phyloP scores from a whole-genome alignment of 2,329 filamentous ascomycete genomes.

The Talaromyces marneffei region DNA sequence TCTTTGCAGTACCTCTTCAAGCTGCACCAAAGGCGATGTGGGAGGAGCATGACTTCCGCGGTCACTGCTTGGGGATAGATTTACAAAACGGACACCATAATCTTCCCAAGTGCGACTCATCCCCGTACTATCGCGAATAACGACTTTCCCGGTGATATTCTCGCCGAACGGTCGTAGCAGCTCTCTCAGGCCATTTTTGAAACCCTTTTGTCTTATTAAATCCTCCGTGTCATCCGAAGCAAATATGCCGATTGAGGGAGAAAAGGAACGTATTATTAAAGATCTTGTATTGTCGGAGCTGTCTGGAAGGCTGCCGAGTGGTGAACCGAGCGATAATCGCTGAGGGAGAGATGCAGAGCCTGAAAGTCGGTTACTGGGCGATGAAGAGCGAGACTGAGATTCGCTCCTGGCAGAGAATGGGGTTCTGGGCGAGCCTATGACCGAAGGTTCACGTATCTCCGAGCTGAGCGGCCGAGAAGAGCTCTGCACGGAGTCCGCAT shows the following conservation, averaged over 20 bases:
- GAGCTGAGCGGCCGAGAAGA: slow-evolving; percentile 43
- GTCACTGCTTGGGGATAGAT: slow-evolving; percentile 50
- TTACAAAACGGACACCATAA: slow-evolving; percentile 79
- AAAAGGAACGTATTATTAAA: slow-evolving; percentile 76
- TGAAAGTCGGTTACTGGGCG: slow-evolving; percentile 57
- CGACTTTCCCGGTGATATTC: slow-evolving; percentile 76
- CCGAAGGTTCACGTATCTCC: slow-evolving; percentile 46
- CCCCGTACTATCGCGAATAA: slow-evolving; percentile 83
- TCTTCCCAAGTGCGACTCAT: slow-evolving; percentile 79
- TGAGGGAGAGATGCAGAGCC: slow-evolving; percentile 49
- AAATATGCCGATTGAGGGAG: slow-evolving; percentile 80
- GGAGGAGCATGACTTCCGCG: slow-evolving; percentile 33
- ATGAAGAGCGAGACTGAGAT: slow-evolving; percentile 61
- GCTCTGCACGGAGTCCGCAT: slow-evolving; percentile 40
- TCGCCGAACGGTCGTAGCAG: slow-evolving; percentile 89
- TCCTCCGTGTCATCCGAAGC: slow-evolving; percentile 82
- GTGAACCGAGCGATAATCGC: slow-evolving; percentile 40
- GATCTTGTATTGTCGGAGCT: slow-evolving; percentile 52
- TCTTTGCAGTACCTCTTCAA: slow-evolving; percentile 73
- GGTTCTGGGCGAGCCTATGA: slow-evolving; percentile 53
- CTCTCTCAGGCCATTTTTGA: slow-evolving; percentile 74
- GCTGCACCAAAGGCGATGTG: slow-evolving; percentile 44
- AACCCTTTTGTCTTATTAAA: slow-evolving; percentile 75
- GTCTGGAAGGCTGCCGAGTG: slow-evolving; percentile 49
- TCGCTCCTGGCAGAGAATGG: slow-evolving; percentile 48